A percentile compares a stretch with the other conserved stretches of the same genome.
Evolutionary conservation across 345 rosid species (phyloP).

Genomic region (Lumnitzera littorea): DNA sequence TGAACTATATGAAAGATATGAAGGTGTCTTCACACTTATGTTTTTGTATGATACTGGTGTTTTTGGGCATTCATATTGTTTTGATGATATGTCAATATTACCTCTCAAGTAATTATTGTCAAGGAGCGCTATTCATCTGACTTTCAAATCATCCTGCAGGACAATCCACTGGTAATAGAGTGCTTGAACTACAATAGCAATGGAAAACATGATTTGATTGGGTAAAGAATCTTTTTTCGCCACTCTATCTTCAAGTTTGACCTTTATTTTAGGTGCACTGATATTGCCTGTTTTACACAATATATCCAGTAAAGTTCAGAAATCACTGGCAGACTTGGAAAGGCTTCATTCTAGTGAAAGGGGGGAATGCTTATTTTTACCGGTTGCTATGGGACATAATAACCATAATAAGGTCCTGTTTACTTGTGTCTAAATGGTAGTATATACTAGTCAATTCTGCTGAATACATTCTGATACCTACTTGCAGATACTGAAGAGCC

Average conservation of each 20-base stretch:
- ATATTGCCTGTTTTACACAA: conserved; percentile 17
- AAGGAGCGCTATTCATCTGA: neutral
- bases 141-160: conserved; percentile 33
- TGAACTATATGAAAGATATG: too few relatives aligned
- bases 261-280: neutral
- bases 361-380: conserved; percentile 50
- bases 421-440: conserved; percentile 7
- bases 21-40: too few relatives aligned
- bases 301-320: conserved; percentile 59
- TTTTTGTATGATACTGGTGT: too few relatives aligned
- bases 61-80: neutral
- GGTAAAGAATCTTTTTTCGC: conserved; percentile 30
- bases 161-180: conserved; percentile 48
- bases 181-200: conserved; percentile 63
- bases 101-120: neutral
- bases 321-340: conserved; percentile 72
- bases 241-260: conserved; percentile 2
- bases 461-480: neutral
- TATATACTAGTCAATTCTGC: too few relatives aligned
- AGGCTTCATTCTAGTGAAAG: conserved; percentile 39
- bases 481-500: conserved; percentile 57
- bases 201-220: conserved; percentile 65
- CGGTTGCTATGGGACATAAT: conserved; percentile 52
- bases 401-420: conserved; percentile 47
- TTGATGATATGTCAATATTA: neutral